Base-by-base conservation (phyloP, 495 filamentous ascomycete genomes). In the Penicillium alfredii region DNA sequence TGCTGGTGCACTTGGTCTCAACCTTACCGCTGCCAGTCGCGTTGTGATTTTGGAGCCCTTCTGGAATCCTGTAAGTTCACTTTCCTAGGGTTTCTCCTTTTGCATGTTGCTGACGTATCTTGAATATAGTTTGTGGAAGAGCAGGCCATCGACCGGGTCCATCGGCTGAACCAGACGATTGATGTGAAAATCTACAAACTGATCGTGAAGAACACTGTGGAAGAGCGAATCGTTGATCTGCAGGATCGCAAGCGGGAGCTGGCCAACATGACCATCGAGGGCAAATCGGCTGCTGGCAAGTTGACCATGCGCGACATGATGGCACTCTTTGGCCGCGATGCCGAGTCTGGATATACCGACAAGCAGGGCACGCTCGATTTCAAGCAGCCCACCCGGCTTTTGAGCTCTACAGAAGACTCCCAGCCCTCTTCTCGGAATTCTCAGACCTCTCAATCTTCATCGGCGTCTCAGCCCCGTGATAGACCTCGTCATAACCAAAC, bases 11-110 rank as follows among this genome's bases (percentile, higher is more conserved):
- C 58, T 98, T 25, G 92, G 92, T 2, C 76, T 98, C 10, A 98
- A 98, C 58, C 71, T 98, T 18, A 96, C 93, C 4, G 92, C 90
- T 0, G 92, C 92, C 10, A 88, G 83, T 42, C 75, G 92, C 22
- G 92, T 98, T 6, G 77, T 98, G 24, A 96, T 98, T 53, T 65
- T 98, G 19, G 92, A 98, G 55, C 92, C 92, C 0, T 98, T 97
- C 61, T 98, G 92, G 92, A 98, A 98, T 62, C 84, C 92, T 30
- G 79, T 84, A 72, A 61, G 78, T 70, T 24, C n/a, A 20, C 4
- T 21, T 20, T 6, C 13, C 17, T 14, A n/a, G 33, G 11, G n/a
- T n/a, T n/a, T n/a, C n/a, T 18, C 8, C 12, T 32, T 15, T 22
- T 28, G 9, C 27, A 18, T 39, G 10, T 26, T 40, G 18, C 60